Conservation (phyloP, 306 rosid species). For the Prunus salicina region DNA sequence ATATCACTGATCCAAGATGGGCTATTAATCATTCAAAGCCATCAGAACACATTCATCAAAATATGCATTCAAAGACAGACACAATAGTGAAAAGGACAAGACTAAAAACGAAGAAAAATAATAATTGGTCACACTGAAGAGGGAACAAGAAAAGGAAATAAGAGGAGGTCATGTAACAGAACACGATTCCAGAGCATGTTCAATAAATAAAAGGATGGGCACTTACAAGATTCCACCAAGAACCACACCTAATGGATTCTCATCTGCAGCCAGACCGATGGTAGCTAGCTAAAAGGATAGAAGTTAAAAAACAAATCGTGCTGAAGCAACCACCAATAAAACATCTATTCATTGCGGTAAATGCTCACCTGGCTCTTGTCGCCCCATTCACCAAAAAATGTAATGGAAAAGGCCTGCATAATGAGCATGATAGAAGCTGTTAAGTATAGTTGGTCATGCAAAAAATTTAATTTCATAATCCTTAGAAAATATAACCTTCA, state of each 20-base stretch:
- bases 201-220: neutral
- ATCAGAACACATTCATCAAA: neutral
- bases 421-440: constrained; percentile 21
- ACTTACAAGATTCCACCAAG: constrained; percentile 93
- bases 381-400: constrained; percentile 98
- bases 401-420: constrained; percentile 86
- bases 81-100: neutral
- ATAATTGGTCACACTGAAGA: neutral
- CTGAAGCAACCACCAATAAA: constrained; percentile 6
- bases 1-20: too few relatives aligned
- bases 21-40: too few relatives aligned
- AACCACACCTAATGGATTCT: constrained; percentile 86
- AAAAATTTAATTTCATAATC: constrained; percentile 11
- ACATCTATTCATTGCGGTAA: constrained; percentile 9
- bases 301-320: constrained; percentile 13
- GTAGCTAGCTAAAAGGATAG: constrained; percentile 76
- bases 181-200: neutral
- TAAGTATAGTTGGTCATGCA: constrained; percentile 6
- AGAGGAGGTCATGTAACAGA: neutral
- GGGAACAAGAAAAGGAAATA: neutral
- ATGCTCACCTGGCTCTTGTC: constrained; percentile 92
- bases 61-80: neutral
- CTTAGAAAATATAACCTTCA: constrained; percentile 53
- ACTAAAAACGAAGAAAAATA: neutral
- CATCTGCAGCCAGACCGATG: constrained; percentile 94